Conservation (phyloP, 176 grass and related monocot species). For the Ampelocalamus luodianensis region DNA sequence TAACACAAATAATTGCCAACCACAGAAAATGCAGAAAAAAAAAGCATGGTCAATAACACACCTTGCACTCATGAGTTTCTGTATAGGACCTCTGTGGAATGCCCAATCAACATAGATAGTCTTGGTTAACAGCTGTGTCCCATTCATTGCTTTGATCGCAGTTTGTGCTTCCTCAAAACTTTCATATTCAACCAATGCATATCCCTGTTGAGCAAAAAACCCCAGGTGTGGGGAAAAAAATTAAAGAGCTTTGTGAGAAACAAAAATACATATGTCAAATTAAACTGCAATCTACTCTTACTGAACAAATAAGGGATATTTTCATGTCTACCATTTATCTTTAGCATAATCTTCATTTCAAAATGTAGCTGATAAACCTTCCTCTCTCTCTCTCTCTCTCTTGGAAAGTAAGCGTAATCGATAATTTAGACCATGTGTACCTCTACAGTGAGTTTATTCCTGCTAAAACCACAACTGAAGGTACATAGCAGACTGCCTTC, state of each 20-base stretch:
- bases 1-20: background rate
- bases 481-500: conserved; percentile 1
- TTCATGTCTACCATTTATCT: background rate
- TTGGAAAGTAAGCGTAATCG: background rate
- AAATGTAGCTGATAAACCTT: background rate
- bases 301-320: background rate
- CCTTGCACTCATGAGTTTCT: conserved; percentile 36
- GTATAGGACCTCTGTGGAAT: conserved; percentile 62
- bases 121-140: conserved; percentile 57
- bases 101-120: conserved; percentile 68
- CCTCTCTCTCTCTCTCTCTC: too few species aligned
- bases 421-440: background rate
- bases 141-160: conserved; percentile 58
- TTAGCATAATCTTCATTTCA: background rate
- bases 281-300: background rate
- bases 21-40: conserved; percentile 2
- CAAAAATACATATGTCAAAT: background rate
- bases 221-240: background rate
- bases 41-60: background rate
- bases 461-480: conserved; percentile 5
- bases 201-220: conserved; percentile 57
- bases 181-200: conserved; percentile 69
- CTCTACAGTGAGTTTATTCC: background rate
- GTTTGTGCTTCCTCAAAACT: conserved; percentile 59
- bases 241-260: conserved; percentile 28